Base-by-base conservation (phyloP, 2,329 filamentous ascomycete genomes). In the Ascochyta clinopodiicola region DNA sequence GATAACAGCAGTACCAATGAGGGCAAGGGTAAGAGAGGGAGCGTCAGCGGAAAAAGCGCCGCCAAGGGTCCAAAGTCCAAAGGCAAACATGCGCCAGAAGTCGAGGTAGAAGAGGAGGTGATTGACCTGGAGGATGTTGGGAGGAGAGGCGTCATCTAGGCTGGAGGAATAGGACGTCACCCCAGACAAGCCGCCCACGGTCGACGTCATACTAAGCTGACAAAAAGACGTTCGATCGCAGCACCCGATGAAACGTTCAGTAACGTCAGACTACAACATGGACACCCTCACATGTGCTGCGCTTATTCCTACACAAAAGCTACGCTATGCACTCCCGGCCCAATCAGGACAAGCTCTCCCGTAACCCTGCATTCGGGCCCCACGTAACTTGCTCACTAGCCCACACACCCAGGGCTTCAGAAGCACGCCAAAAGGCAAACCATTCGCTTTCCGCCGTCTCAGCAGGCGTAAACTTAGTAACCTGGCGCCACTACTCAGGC, bases 101-200 rank as follows among this genome's bases (percentile, higher is more conserved):
- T 44, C 29, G 72, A 72, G 27, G 61, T 71, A 9, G 69, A 73
- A 63, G 70, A 75, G 44, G 74, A 76, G 57, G 61, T 76, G 19
- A 75, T 75, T 32, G 68, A 75, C 59, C 50, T 77, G 40, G 68
- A 70, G 44, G 72, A 74, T 48, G 68, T 75, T 53, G 68, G 66
- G 12, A 69, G 64, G 57, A 66, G 63, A 53, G 70, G 70, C 17
- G 67, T 68, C 44, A 60, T 74, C 22, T 67, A 59, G 51, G 45
- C 37, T n/a, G 27, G 25, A 9, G 38, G 34, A 22, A 34, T 17
- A 44, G 43, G 35, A 44, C 40, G 36, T 35, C 40, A 45, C 52
- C 27, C 15, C 36, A 21, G 15, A 31, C 29, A 12, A 17, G 36
- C 38, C 22, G 9, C 21, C 17, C 40, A 31, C 15, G 17, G 31